A percentile compares a stretch with the other conserved stretches of the same genome.
Conservation (phyloP, 2,329 filamentous ascomycete species). For the Fusarium falciforme region DNA sequence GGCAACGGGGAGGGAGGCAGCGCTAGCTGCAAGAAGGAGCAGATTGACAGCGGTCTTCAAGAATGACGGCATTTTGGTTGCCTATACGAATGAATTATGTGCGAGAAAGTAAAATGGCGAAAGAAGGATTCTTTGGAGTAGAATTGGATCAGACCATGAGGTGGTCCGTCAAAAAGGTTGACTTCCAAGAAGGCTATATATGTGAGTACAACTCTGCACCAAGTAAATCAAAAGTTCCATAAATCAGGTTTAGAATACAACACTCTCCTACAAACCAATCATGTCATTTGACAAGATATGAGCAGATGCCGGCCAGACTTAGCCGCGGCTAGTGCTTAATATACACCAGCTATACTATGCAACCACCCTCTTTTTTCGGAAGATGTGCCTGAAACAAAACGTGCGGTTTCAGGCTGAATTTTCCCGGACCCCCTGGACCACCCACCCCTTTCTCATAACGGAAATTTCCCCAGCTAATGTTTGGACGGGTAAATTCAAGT, state of each 20-base stretch:
- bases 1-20: slow-evolving; percentile 45
- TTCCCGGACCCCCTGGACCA: neutral
- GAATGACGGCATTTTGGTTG: slow-evolving; percentile 19
- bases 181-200: neutral
- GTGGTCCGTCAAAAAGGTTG: neutral
- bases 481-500: slow-evolving; percentile 6
- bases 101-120: neutral
- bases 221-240: neutral
- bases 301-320: neutral
- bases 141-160: neutral
- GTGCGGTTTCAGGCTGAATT: slow-evolving; percentile 29
- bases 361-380: neutral
- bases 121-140: neutral
- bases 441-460: slow-evolving; percentile 13
- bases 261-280: neutral
- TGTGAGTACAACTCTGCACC: neutral
- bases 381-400: slow-evolving; percentile 21
- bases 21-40: slow-evolving; percentile 41
- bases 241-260: neutral
- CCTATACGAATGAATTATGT: neutral
- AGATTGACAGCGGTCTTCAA: slow-evolving; percentile 11
- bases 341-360: slow-evolving; percentile 7
- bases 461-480: neutral
- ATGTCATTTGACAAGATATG: slow-evolving; percentile 1
- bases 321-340: slow-evolving; percentile 2